Evolutionary conservation across 345 rosid genomes (phyloP).

Genomic region (Arabis alpina): DNA sequence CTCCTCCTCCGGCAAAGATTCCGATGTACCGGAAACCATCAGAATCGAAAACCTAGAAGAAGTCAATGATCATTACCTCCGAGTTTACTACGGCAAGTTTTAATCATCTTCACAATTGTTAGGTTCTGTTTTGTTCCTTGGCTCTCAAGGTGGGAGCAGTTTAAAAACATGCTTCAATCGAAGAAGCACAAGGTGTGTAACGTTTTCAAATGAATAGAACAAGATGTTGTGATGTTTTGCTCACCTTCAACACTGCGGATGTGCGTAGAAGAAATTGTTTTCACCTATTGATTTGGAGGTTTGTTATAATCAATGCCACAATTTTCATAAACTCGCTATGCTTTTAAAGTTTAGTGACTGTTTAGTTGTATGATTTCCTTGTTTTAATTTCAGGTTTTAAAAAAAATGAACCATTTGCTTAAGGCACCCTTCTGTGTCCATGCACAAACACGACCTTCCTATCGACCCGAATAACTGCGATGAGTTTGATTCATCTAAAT

Average conservation of each 20-base stretch:
- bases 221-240: background rate
- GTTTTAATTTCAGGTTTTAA: conserved; percentile 67
- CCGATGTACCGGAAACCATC: too few species aligned
- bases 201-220: background rate
- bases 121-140: background rate
- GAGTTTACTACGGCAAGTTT: conserved; percentile 69
- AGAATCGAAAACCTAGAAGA: conserved; percentile 45
- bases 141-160: conserved; percentile 63
- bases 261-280: conserved; percentile 88
- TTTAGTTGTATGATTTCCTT: conserved; percentile 17
- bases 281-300: conserved; percentile 93
- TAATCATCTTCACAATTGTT: background rate
- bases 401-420: conserved; percentile 93
- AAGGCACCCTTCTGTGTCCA: conserved; percentile 97
- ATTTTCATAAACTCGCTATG: background rate
- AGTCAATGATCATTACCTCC: conserved; percentile 63
- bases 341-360: background rate
- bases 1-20: too few species aligned
- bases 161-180: conserved; percentile 68
- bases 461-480: conserved; percentile 79
- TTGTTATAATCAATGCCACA: conserved; percentile 23
- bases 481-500: conserved; percentile 90
- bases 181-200: conserved; percentile 70
- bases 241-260: conserved; percentile 61
- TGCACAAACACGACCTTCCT: conserved; percentile 91